Base-by-base conservation (phyloP, 179 eudicot species). In the Beta corolliflora region DNA sequence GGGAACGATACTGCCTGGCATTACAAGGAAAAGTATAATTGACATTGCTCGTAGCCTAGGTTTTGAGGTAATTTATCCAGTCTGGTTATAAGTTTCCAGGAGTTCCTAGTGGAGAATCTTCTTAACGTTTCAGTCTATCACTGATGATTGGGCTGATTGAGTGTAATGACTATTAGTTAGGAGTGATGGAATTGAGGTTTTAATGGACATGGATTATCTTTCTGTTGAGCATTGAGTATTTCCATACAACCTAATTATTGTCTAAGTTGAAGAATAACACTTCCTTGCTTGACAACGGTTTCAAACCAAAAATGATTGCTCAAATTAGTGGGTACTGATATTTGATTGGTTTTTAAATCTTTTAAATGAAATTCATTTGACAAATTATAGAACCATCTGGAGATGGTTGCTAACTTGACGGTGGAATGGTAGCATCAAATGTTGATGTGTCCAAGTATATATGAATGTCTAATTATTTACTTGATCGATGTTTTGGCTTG, bases 1-100 rank as follows among this genome's bases (percentile, higher is more conserved):
- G 84, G 99, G 99, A 84, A 95, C 99, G 67, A 95, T 95, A 82
- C 87, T 94, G n/a, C 98, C 99, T 74, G 98, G 99, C 73, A 94
- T 95, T 77, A 95, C 99, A 1, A 80, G 99, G 79, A 95, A 95
- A 91, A 95, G 99, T 81, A 92, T 94, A 79, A 89, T 95, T 75
- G 99, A 95, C 85, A 96, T 95, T 81, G 97, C 97, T 70, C 86
- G 83, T 68, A 91, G 87, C 85, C 92, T 91, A 83, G 99, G 98
- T 78, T 95, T 86, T 86, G 88, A 94, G 99, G 99, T 95, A 91
- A 61, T 78, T 36, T 75, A 4, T 72, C 41, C 46, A 72, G 73
- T 18, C 16, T 66, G 64, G 18, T 67, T n/a, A 53, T 59, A 13
- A 0, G 25, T 36, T 19, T 77, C 23, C 19, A 41, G 45, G n/a